Evolutionary conservation across 2,329 filamentous ascomycete species (phyloP), one percentile per base, ranked within the genome.

Genomic region (Ophiostoma angusticollis): DNA sequence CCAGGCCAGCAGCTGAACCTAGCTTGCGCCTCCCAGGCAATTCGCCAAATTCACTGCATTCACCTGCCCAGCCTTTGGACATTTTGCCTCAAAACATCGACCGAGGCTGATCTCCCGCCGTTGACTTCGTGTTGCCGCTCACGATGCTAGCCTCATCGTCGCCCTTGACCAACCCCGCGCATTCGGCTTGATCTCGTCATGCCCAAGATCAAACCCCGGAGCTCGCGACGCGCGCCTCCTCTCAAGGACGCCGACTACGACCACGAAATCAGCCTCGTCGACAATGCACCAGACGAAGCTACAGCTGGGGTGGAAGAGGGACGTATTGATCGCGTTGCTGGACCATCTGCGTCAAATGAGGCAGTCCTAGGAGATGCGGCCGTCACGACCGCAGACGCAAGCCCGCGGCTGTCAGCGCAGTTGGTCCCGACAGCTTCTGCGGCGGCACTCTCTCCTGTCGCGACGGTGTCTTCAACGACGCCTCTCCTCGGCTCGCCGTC

Each of bases 261-360:
- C 50, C 80, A 84, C 57, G 76, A 78, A 55, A 86, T 87, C 52
- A 60, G 55, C 48, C 71, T 87, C 27, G 64, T 83, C 48, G 78
- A 84, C 55, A 61, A 65, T 40, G 64, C 51, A 45, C 53, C 44
- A 24, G 38, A 24, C 8, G 36, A 31, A 3, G 30, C 4, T 41
- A 25, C 11, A 9, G 21, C 7, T 9, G 12, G 13, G 7, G 29
- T 11, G 34, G 22, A 6, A 22, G 16, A 14, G 8, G 29, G 17
- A 6, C 3, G 16, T 19, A 12, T 30, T n/a, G 21, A 17, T 18
- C 29, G 22, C 8, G 23, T 17, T 9, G 4, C 29, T 11, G 36
- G 11, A 18, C 2, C 14, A n/a, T 21, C 36, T 14, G 17, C 22
- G 2, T 9, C 22, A 19, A 16, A 32, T n/a, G 21, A 24, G 12